Evolutionary conservation across 2,329 filamentous ascomycete genomes (phyloP).

Genomic region (Scytalidium sp.): DNA sequence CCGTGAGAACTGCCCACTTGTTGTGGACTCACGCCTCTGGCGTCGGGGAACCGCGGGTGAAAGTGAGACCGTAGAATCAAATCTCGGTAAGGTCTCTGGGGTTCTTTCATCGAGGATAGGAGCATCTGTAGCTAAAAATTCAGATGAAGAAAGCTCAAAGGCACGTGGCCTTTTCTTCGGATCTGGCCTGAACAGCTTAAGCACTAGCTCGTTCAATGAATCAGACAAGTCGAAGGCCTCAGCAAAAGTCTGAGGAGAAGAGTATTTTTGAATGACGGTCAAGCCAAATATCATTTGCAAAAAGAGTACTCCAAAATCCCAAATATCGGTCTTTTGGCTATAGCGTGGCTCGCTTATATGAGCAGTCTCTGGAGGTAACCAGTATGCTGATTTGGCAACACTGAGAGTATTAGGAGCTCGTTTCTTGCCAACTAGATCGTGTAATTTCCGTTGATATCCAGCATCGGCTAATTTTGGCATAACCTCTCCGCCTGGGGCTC

Average conservation of each 20-base stretch:
- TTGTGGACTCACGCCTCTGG: constrained; percentile 61
- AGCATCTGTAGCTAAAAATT: constrained; percentile 64
- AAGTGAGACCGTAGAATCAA: constrained; percentile 38
- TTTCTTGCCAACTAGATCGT: constrained; percentile 55
- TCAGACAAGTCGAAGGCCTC: constrained; percentile 69
- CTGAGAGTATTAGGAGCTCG: constrained; percentile 49
- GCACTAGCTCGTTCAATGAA: constrained; percentile 74
- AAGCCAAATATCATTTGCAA: constrained; percentile 92
- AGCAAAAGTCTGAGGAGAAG: constrained; percentile 73
- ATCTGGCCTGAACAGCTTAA: constrained; percentile 81
- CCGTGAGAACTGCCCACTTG: constrained; percentile 59
- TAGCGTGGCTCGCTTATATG: constrained; percentile 59
- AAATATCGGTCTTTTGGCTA: constrained; percentile 82
- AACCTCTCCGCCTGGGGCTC: constrained; percentile 65
- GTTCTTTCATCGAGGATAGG: constrained; percentile 44
- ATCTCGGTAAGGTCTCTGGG: constrained; percentile 35
- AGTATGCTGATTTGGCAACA: constrained; percentile 73
- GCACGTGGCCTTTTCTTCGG: constrained; percentile 81
- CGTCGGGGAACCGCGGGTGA: constrained; percentile 42
- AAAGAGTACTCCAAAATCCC: constrained; percentile 90
- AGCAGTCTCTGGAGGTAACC: constrained; percentile 77
- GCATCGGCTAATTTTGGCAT: constrained; percentile 73
- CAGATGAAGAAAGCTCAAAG: constrained; percentile 66
- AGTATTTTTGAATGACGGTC: constrained; percentile 71
- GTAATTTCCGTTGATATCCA: constrained; percentile 66